Evolutionary conservation across 2,329 filamentous ascomycete genomes (phyloP).

Genomic region (Aspergillus sp.): DNA sequence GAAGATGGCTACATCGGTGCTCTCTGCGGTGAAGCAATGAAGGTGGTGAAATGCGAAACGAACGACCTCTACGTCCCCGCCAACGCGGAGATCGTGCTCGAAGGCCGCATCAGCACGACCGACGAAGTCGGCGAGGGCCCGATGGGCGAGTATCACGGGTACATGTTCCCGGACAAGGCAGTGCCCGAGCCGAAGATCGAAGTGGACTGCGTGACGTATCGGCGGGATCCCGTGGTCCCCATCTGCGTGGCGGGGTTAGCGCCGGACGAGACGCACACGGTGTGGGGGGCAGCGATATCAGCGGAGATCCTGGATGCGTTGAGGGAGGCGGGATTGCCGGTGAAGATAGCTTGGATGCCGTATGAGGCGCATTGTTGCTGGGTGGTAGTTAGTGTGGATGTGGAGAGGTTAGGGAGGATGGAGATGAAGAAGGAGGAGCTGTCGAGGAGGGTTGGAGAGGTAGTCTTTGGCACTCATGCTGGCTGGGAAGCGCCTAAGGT

Average conservation of each 20-base stretch:
- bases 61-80: slow-evolving; percentile 23
- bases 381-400: neutral
- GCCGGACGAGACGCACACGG: slow-evolving; percentile 24
- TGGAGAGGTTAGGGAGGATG: neutral
- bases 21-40: neutral
- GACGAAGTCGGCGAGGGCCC: slow-evolving; percentile 23
- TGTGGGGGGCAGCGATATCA: slow-evolving; percentile 20
- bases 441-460: neutral
- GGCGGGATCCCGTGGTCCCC: slow-evolving; percentile 17
- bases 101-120: slow-evolving; percentile 20
- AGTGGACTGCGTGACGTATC: slow-evolving; percentile 23
- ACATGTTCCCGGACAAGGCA: slow-evolving; percentile 15
- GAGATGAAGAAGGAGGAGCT: neutral
- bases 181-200: slow-evolving; percentile 19
- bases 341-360: slow-evolving; percentile 20
- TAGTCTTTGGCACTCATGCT: neutral
- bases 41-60: slow-evolving; percentile 23
- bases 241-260: slow-evolving; percentile 19
- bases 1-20: neutral
- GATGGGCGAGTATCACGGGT: slow-evolving; percentile 26
- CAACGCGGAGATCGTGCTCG: slow-evolving; percentile 24
- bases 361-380: slow-evolving; percentile 13
- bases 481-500: neutral
- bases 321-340: slow-evolving; percentile 19
- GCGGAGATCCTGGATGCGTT: slow-evolving; percentile 22